Evolutionary conservation across 768 basidiomycete genomes (phyloP), one percentile per base, ranked within the genome.

Genomic region (Porphyrellus cyaneotinctus): DNA sequence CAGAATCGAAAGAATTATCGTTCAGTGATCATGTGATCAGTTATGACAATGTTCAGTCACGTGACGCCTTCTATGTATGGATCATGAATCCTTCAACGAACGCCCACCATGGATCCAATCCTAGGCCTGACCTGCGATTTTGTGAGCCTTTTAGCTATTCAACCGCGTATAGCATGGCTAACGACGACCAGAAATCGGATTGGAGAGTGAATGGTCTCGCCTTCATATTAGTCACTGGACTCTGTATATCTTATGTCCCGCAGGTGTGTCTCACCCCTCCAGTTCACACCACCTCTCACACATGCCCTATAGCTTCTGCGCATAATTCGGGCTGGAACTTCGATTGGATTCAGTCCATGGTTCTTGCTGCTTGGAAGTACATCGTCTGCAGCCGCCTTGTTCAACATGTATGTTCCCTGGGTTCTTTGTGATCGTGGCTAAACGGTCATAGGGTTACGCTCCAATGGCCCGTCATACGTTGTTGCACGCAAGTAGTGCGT

Each of bases 341-440:
- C 88, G 0, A 85, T 95, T 59, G 97, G 97, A 0, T 84, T 98
- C 57, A 94, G 89, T 56, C 92, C 95, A 17, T 86, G 88, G 80
- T 98, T 90, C 64, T 73, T 98, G 31, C 75, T 97, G 7, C 81
- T 98, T 0, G 97, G 97, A 8, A 86, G 85, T 56, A 91, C 88
- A 0, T 89, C 88, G 15, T 81, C 85, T 13, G 87, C 90, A 3
- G 84, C 90, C 0, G 88, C 80, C 1, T 80, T 94, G 80, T 73
- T 95, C 44, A 97, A 97, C 66, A 83, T 95, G 84, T 89, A 59
- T 47, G 81, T 52, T 14, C 6, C 12, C 7, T 22, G 4, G 3
- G 6, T 22, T 35, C 30, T 43, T 7, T 28, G 43, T 24, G 7
- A 4, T 17, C 10, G 17, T 26, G 33, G 23, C 22, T 48, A 3